Conservation (phyloP, 2,329 filamentous ascomycete genomes). For the Pochonia chlamydosporia region DNA sequence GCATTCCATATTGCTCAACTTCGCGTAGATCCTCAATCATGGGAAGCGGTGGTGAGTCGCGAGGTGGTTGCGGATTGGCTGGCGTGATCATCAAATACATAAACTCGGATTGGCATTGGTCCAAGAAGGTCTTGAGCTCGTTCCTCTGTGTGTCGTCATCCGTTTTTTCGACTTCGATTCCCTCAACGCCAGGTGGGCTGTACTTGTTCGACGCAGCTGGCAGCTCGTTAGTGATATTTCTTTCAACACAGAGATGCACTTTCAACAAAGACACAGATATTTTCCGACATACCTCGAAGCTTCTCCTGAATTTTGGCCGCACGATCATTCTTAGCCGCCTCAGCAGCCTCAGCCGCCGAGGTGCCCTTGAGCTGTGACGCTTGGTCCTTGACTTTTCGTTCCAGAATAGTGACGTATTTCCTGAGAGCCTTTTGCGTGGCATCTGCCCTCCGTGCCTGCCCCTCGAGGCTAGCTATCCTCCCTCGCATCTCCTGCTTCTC, state of each 20-base stretch:
- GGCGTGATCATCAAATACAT: conserved; percentile 64
- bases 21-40: conserved; percentile 55
- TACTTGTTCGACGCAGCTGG: conserved; percentile 38
- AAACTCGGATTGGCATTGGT: conserved; percentile 60
- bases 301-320: conserved; percentile 51
- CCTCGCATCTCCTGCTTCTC: conserved; percentile 99
- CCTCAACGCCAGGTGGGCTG: conserved; percentile 37
- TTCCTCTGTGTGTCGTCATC: conserved; percentile 47
- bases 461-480: conserved; percentile 89
- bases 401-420: conserved; percentile 84
- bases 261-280: too few relatives aligned
- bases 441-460: conserved; percentile 79
- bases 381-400: conserved; percentile 82
- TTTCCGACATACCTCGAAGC: conserved; percentile 39
- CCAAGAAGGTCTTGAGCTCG: conserved; percentile 55
- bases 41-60: conserved; percentile 54
- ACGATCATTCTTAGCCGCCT: conserved; percentile 45
- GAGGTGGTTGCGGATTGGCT: conserved; percentile 59
- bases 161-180: conserved; percentile 38
- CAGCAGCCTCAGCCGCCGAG: conserved; percentile 28
- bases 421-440: conserved; percentile 83
- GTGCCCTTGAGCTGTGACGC: conserved; percentile 59
- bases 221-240: conserved; percentile 4
- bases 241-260: conserved; percentile 1
- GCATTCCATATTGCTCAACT: conserved; percentile 44